A percentile compares a stretch with the other conserved stretches of the same genome.
Conservation (phyloP, 305 asterid genomes). For the Fraxinus albicans region DNA sequence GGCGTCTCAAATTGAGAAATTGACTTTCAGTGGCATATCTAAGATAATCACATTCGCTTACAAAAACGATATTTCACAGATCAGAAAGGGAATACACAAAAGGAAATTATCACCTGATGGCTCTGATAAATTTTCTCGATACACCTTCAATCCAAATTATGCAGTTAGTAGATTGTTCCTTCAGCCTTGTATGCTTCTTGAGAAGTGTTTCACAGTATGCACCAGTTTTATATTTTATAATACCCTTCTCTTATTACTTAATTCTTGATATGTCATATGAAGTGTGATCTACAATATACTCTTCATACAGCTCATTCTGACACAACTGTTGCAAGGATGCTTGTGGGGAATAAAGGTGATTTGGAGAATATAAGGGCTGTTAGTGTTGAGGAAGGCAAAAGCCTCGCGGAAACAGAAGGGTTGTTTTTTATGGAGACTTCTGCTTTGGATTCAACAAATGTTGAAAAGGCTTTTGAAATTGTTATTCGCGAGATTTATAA, state of each 20-base stretch:
- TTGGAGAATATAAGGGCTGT: conserved; percentile 71
- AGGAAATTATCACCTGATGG: not conserved
- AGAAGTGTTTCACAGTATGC: not conserved
- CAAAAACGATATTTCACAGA: not conserved
- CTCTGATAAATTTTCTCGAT: not conserved
- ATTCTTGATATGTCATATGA: not conserved
- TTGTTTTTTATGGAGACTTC: conserved; percentile 89
- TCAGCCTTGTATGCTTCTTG: not conserved
- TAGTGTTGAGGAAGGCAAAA: conserved; percentile 75
- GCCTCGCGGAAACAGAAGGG: conserved; percentile 78
- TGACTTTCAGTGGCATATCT: not conserved
- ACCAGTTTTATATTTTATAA: not conserved
- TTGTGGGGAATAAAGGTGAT: conserved; percentile 78
- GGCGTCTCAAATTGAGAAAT: not conserved
- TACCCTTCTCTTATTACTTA: not conserved
- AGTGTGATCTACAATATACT: not conserved
- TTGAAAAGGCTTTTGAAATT: conserved; percentile 64
- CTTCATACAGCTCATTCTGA: conserved; percentile 75
- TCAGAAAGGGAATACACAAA: not conserved
- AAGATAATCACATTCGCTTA: not conserved
- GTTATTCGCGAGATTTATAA: conserved; percentile 73
- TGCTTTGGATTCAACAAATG: conserved; percentile 75
- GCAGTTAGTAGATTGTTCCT: not conserved
- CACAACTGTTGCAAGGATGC: conserved; percentile 69
- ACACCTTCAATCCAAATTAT: not conserved